Evolutionary conservation across 1,139 yeast genomes (phyloP), one percentile per base, ranked within the genome.

Genomic region (Geotrichum restrictum): DNA sequence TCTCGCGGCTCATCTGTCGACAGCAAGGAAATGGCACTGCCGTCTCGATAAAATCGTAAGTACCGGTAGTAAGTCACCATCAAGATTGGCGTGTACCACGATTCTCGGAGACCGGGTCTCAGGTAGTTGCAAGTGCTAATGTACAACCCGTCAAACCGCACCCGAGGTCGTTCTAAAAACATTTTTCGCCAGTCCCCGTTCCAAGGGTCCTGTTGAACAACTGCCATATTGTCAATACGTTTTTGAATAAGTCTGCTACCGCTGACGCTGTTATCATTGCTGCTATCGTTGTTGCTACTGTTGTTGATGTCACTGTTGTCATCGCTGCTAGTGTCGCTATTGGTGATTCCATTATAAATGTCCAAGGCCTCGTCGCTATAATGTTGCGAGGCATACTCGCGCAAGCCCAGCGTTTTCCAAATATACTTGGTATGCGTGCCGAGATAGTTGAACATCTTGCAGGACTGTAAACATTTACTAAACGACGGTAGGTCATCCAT

Each of bases 1-100:
- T 63, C 64, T 10, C 59, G 47, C 5, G 69, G 69, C 50, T 62
- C 63, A 11, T 54, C 57, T 5, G 63, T 59, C 11, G 67, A 56
- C 36, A 64, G 50, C 14, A 63, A 54, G 24, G 57, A 60, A 21
- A 64, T 55, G 55, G 88, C 85, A 0, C 78, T 73, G 0, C 98
- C 98, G 62, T 87, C 86, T 0, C 84, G 83, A 63, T 78, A 87
- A 64, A 93, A 89, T 54, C 97, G 73, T 37, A 85, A 68, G 66
- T 88, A 93, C 56, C 98, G 74, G 67, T 88, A 93, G 65, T 91
- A 93, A 0, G 96, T 88, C 47, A 91, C 86, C 65, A 89, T 81
- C 61, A 87, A 80, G 18, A 87, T 79, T 0, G 97, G 96, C 56
- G 81, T 80, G 41, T 77, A 69, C 85, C 94, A 82, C n/a, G 87